Percentiles rank a stretch among this genome's conserved stretches.
phyloP scores from a whole-genome alignment of 2,329 filamentous ascomycete species.

The Penicillium carneum region DNA sequence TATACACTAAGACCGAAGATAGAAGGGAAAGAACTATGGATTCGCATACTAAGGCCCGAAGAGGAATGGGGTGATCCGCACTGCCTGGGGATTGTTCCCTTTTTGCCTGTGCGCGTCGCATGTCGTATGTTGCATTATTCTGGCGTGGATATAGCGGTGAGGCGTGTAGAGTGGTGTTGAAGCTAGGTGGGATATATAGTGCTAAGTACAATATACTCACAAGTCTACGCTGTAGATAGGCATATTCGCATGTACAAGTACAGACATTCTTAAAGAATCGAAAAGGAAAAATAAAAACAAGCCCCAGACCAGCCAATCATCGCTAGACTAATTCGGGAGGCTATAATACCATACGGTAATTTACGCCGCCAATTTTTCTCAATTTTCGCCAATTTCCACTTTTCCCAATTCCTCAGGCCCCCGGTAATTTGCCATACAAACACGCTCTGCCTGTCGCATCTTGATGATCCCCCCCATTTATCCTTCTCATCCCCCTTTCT shows the following conservation, averaged over 20 bases:
- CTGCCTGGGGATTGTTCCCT: conserved; percentile 10
- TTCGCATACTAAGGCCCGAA: conserved; percentile 17
- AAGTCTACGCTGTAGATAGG: background rate
- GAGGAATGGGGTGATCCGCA: conserved; percentile 25
- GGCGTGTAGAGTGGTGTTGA: background rate
- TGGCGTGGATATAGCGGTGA: conserved; percentile 11
- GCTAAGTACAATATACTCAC: background rate
- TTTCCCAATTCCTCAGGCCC: conserved; percentile 30
- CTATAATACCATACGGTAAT: conserved; percentile 23
- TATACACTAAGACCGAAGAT: conserved; percentile 34
- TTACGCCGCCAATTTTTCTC: background rate
- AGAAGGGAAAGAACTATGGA: conserved; percentile 30
- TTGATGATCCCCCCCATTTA: conserved; percentile 30
- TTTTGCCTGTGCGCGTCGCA: conserved; percentile 16
- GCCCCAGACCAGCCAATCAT: conserved; percentile 36
- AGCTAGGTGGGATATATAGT: background rate
- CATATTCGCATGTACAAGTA: background rate
- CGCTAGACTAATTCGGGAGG: conserved; percentile 29
- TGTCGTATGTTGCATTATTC: conserved; percentile 17
- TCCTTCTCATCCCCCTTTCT: conserved; percentile 28
- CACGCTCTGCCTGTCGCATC: conserved; percentile 33
- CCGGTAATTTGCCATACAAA: conserved; percentile 27
- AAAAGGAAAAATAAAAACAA: conserved; percentile 15
- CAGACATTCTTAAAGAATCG: conserved; percentile 3
- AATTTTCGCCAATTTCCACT: background rate